A percentile compares a stretch with the other conserved stretches of the same genome.
Conservation (phyloP, 257 asterid genomes). For the Thymus quinquecostatus region DNA sequence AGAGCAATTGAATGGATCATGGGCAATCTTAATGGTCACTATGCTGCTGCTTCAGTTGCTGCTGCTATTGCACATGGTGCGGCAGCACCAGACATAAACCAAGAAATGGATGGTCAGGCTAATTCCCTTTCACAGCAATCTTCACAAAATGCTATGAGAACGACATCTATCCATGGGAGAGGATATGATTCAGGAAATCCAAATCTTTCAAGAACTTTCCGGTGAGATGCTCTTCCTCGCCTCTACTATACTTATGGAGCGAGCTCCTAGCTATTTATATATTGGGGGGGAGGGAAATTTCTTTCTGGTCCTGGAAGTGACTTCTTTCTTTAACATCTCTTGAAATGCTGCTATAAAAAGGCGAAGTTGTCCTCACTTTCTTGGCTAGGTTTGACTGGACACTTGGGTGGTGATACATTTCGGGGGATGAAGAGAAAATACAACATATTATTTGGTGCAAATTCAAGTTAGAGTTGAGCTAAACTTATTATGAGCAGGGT, state of each 20-base stretch:
- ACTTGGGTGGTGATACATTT: no score
- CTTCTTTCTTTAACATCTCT: no score
- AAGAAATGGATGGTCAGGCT: constrained; percentile 54
- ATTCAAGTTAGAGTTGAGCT: no score
- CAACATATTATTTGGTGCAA: no score
- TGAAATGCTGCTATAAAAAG: no score
- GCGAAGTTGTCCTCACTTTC: no score
- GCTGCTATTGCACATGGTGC: constrained; percentile 99
- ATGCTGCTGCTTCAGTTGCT: constrained; percentile 98
- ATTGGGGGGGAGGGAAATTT: constrained; percentile 1
- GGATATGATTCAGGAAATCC: constrained; percentile 69
- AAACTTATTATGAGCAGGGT: neutral
- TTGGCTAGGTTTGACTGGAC: no score
- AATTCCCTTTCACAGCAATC: constrained; percentile 56
- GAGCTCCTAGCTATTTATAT: neutral
- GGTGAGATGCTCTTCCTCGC: constrained; percentile 51
- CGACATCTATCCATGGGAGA: constrained; percentile 53
- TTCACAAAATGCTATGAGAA: constrained; percentile 49
- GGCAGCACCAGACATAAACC: constrained; percentile 68
- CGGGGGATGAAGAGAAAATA: no score
- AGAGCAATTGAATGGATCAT: constrained; percentile 93
- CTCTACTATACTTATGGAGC: constrained; percentile 21
- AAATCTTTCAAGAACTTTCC: constrained; percentile 71
- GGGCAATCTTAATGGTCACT: constrained; percentile 92
- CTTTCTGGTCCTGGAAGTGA: constrained; percentile 1